These are phyloP conservation scores for Termitomyces sp. DNA, from an alignment of 768 basidiomycete genomes.

Conservation along the genomic window DNA sequence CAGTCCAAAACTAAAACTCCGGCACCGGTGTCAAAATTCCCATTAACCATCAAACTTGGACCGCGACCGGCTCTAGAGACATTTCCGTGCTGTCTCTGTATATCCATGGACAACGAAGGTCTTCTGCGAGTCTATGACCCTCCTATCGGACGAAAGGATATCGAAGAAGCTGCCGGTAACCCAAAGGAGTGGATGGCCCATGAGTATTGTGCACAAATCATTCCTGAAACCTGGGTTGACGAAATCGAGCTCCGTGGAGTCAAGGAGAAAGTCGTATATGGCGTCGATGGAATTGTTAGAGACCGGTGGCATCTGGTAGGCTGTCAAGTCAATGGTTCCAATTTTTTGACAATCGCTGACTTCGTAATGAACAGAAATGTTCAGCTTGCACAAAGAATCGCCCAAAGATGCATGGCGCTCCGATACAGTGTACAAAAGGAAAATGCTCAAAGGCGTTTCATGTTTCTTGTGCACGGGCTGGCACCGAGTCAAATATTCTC, in stretches of 20 bases:
- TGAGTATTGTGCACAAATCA: constrained; percentile 68
- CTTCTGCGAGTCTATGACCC: constrained; percentile 67
- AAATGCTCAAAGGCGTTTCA: constrained; percentile 94
- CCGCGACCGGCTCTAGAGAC: constrained; percentile 53
- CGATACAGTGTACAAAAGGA: constrained; percentile 90
- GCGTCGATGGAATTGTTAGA: constrained; percentile 83
- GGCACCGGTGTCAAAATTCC: constrained; percentile 30
- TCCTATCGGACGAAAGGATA: constrained; percentile 49
- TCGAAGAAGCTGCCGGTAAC: constrained; percentile 39
- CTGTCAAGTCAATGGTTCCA: constrained; percentile 5
- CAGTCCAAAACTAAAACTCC: constrained; percentile 5
- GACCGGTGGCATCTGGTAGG: constrained; percentile 91
- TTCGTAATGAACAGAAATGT: constrained; percentile 65
- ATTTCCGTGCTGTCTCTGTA: constrained; percentile 68
- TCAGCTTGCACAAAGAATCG: constrained; percentile 69
- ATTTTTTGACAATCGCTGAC: background rate
- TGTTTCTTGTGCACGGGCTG: constrained; percentile 78
- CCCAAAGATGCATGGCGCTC: constrained; percentile 67
- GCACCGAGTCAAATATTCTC: constrained; percentile 44
- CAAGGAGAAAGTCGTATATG: constrained; percentile 61
- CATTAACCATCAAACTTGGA: constrained; percentile 62
- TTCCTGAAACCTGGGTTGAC: constrained; percentile 93
- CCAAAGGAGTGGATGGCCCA: constrained; percentile 70
- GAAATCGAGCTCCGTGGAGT: constrained; percentile 42
- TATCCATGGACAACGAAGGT: constrained; percentile 44